Base-by-base conservation (phyloP, 257 asterid species). In the Nicotiana tabacum region DNA sequence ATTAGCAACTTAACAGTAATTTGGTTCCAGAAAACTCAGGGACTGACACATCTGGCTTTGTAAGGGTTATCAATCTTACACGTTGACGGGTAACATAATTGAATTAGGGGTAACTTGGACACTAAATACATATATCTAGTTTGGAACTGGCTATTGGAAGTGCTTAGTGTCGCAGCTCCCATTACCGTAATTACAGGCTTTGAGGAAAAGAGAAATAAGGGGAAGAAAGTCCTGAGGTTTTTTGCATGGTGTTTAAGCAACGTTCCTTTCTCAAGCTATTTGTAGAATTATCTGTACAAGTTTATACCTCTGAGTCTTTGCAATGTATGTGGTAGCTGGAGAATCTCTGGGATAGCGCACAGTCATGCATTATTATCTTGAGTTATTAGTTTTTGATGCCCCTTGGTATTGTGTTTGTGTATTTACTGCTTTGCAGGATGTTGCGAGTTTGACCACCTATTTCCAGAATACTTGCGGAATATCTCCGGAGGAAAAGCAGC, bases 401-500 rank as follows among this genome's bases (percentile, higher is more conserved):
- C 43, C 24, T 48, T 27, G 13, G 24, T 13, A 16, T 56, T 80
- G 32, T 10, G 9, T 17, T 65, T 30, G 46, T 74, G 43, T 60
- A 64, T 30, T 81, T 35, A 81, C 82, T 85, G 39, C 64, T 78
- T 11, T 89, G 86, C 94, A 94, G 99, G 98, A 94, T 90, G 94
- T 91, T 83, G 77, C 90, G 69, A 92, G 91, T 77, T 90, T 96
- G 68, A 91, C 87, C 70, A 83, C 91, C 62, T 93, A 86, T 88
- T 93, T 96, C 92, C 97, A 92, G 87, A 90, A 89, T 77, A 89
- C 87, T 84, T 91, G 89, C 77, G 97, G 91, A 68, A 83, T 86
- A 82, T 79, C 90, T n/a, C 95, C 98, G 24, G 97, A 90, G 90
- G 98, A 96, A 86, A 96, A 96, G 83, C 99, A 96, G 85, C 98